Conservation (phyloP, 2,329 filamentous ascomycete species). For the Fusarium sp. region DNA sequence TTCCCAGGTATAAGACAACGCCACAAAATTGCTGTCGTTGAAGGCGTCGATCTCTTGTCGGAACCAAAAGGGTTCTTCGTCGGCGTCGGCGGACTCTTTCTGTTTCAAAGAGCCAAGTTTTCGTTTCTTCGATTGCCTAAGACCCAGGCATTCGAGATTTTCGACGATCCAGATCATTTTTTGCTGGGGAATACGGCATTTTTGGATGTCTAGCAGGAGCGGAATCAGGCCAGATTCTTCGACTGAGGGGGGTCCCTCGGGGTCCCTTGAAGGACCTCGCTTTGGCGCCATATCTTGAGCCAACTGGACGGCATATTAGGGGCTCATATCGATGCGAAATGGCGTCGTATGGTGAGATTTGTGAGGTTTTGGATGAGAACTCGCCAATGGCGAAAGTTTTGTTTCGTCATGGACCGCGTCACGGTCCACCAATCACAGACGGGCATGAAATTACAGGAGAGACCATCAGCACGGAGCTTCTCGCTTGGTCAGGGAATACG, state of each 20-base stretch:
- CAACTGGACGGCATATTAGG: neutral
- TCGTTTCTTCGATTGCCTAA: slow-evolving; percentile 12
- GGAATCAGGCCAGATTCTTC: neutral
- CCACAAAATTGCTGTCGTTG: slow-evolving; percentile 12
- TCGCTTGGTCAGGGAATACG: neutral
- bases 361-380: neutral
- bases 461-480: neutral
- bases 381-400: neutral
- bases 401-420: neutral
- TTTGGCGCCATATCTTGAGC: slow-evolving; percentile 3
- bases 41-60: slow-evolving; percentile 21
- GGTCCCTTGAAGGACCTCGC: neutral
- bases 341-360: neutral
- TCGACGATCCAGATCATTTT: slow-evolving; percentile 38
- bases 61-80: slow-evolving; percentile 17
- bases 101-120: neutral
- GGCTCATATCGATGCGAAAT: neutral
- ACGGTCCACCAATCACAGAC: neutral
- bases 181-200: slow-evolving; percentile 22
- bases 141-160: slow-evolving; percentile 33
- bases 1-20: slow-evolving; percentile 34
- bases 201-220: slow-evolving; percentile 18
- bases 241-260: neutral
- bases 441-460: neutral
- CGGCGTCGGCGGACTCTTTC: neutral